Conservation (phyloP, 2,329 filamentous ascomycete species). For the Aspergillus sp. region DNA sequence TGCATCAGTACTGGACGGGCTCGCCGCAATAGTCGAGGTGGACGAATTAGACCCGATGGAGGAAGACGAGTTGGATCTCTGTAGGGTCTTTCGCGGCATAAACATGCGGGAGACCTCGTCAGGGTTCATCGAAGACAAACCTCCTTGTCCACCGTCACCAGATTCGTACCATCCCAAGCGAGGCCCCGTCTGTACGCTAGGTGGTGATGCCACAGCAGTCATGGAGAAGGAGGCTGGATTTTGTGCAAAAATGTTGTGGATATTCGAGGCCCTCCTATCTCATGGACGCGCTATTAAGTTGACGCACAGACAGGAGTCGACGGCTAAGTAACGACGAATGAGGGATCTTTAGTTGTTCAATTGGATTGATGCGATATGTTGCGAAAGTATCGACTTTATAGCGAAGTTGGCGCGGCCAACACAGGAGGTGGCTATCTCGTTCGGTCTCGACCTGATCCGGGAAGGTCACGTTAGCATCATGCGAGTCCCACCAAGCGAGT, state of each 20-base stretch:
- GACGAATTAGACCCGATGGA: constrained; percentile 68
- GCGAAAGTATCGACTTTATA: background rate
- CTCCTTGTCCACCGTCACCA: constrained; percentile 59
- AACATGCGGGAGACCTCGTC: constrained; percentile 88
- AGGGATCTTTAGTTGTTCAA: background rate
- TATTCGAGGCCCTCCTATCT: constrained; percentile 13
- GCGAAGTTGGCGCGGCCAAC: constrained; percentile 14
- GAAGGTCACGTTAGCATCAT: constrained; percentile 35
- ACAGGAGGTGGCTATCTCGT: background rate
- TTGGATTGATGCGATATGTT: constrained; percentile 10
- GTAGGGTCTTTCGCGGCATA: constrained; percentile 81
- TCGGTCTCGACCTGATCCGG: constrained; percentile 22
- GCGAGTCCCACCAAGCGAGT: constrained; percentile 22
- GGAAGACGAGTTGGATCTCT: constrained; percentile 87
- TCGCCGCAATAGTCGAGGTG: constrained; percentile 43
- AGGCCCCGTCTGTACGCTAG: constrained; percentile 62
- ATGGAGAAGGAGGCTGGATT: constrained; percentile 45
- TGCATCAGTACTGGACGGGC: constrained; percentile 38
- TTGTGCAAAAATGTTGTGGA: constrained; percentile 11
- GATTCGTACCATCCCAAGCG: constrained; percentile 61
- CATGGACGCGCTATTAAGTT: constrained; percentile 15
- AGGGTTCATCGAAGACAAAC: constrained; percentile 70
- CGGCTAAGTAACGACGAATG: background rate
- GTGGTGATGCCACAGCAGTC: constrained; percentile 67
- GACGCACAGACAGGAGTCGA: background rate